Evolutionary conservation across 2,329 filamentous ascomycete species (phyloP), one percentile per base, ranked within the genome.

Genomic region (Colletotrichum sp.): DNA sequence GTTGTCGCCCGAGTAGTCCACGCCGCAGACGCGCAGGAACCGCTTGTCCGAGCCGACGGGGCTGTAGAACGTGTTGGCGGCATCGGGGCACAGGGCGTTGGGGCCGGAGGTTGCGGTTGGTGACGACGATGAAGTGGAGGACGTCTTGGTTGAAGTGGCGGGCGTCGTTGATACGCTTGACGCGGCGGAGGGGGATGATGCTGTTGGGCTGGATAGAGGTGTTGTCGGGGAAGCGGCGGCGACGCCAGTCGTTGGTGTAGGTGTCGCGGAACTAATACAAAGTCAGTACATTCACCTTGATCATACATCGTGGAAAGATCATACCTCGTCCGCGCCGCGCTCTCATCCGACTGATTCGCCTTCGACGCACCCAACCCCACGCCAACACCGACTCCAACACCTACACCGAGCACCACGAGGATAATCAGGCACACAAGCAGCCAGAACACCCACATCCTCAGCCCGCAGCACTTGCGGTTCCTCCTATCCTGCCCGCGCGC

Each of bases 11-110:
- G 81, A 84, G 78, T 86, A 88, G 80, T 90, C 88, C 71, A 88
- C 79, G 34, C 86, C 87, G 79, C 88, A 89, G 22, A 86, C 68
- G 8, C 86, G 87, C 27, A 85, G 77, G 81, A 89, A 90, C 11
- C 74, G 79, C 76, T 84, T 86, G 9, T 83, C 79, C 5, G 85
- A 86, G 11, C 83, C 82, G 1, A 86, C 83, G 2, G 87, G 86
- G 28, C 80, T 68, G 78, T 86, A 89, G n/a, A 83, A 78, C 2
- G 87, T 88, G 69, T 86, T 85, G 78, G 88, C 88, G 16, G 84
- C 82, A 2, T 81, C 82, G 0, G 87, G 87, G 68, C 87, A 89
- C 63, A 84, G 82, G 32, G 81, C 80, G 6, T 81, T 79, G 8
- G 78, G 36, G 12, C 77, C 78, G 16, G 78, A 72, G 5, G 82